These are phyloP conservation scores for Petunia secreta DNA, from an alignment of 257 asterid genomes.

Conservation along the genomic window DNA sequence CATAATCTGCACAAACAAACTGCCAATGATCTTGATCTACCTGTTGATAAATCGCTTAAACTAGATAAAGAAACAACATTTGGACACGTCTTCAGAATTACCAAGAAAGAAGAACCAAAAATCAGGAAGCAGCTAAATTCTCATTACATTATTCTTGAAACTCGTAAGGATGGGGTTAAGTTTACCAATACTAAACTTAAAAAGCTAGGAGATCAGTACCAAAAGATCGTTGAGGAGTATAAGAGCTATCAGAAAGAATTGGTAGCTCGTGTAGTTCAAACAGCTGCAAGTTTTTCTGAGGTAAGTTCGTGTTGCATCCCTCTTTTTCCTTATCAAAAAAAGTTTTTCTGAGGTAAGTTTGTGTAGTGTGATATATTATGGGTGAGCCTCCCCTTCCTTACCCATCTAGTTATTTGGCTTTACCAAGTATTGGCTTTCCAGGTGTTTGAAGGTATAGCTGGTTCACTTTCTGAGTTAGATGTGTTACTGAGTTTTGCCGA, in stretches of 20 bases:
- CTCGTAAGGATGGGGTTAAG: constrained; percentile 96
- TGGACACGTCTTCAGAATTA: constrained; percentile 92
- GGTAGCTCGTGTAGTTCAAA: constrained; percentile 85
- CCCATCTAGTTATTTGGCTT: neutral
- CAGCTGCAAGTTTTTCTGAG: constrained; percentile 86
- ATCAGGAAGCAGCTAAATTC: constrained; percentile 89
- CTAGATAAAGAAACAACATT: constrained; percentile 89
- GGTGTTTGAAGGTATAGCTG: constrained; percentile 86
- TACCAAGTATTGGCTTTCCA: constrained; percentile 38
- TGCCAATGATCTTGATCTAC: constrained; percentile 81
- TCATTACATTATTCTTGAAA: constrained; percentile 87
- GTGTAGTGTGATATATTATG: constrained; percentile 4
- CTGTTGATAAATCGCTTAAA: constrained; percentile 80
- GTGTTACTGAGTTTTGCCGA: constrained; percentile 98
- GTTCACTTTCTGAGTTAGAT: constrained; percentile 82
- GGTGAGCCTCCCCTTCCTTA: constrained; percentile 1
- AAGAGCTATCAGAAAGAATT: constrained; percentile 90
- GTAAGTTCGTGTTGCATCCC: no score
- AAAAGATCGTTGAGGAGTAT: constrained; percentile 86
- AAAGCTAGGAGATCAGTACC: constrained; percentile 80
- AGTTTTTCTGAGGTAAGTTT: constrained; percentile 80
- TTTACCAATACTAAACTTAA: constrained; percentile 89
- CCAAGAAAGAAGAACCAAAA: constrained; percentile 99
- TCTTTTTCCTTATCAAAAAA: no score
- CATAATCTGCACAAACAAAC: constrained; percentile 76